phyloP scores from a whole-genome alignment of 805 yeast species.

The Candida patagonica region DNA sequence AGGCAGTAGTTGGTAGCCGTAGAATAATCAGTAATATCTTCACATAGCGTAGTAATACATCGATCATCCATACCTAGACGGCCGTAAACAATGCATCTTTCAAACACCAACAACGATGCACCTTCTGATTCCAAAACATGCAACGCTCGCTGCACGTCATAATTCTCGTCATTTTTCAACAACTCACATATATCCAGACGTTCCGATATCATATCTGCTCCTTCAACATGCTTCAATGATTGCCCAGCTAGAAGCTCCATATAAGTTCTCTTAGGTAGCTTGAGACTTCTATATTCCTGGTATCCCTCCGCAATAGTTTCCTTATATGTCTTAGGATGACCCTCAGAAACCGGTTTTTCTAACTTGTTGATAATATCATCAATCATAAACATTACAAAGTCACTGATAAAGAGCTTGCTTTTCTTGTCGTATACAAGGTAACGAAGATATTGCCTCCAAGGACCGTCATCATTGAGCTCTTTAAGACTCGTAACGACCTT shows the following conservation, averaged over 20 bases:
- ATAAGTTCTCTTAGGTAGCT: constrained; percentile 28
- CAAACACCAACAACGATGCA: constrained; percentile 22
- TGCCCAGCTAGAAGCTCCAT: constrained; percentile 16
- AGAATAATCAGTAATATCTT: constrained; percentile 26
- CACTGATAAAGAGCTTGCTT: constrained; percentile 22
- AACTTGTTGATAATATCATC: constrained; percentile 25
- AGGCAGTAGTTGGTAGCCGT: constrained; percentile 27
- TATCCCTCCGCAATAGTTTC: constrained; percentile 19
- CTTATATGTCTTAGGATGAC: not conserved
- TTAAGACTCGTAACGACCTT: constrained; percentile 25
- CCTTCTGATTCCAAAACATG: constrained; percentile 17
- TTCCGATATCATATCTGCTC: constrained; percentile 12
- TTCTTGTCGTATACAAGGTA: constrained; percentile 24
- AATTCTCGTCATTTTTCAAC: constrained; percentile 16
- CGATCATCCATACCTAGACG: constrained; percentile 27
- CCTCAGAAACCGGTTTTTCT: not conserved
- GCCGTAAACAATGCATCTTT: constrained; percentile 26
- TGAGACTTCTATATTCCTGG: constrained; percentile 12
- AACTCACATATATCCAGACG: constrained; percentile 22
- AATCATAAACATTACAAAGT: constrained; percentile 26
- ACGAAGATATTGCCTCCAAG: constrained; percentile 30
- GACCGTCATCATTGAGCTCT: constrained; percentile 25
- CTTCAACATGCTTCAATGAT: constrained; percentile 7
- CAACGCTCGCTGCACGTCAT: constrained; percentile 18
- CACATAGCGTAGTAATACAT: constrained; percentile 25